phyloP scores from a whole-genome alignment of 2,329 filamentous ascomycete species.

The Magnaporthales sp. region DNA sequence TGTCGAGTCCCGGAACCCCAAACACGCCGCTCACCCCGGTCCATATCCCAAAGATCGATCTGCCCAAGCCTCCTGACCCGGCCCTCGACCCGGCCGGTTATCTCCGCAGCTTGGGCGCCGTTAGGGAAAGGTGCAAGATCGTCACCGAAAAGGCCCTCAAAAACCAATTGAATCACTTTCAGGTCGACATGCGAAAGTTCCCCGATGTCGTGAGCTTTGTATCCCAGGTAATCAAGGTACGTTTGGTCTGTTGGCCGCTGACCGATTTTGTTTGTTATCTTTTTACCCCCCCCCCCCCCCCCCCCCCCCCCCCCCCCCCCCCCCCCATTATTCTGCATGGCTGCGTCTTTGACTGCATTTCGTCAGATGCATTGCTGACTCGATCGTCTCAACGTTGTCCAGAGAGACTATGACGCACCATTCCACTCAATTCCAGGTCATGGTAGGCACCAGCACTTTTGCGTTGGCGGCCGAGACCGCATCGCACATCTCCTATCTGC shows the following conservation, averaged over 20 bases:
- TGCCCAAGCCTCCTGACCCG: conserved; percentile 81
- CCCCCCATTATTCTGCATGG: neutral
- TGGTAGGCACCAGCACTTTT: conserved; percentile 76
- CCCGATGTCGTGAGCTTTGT: conserved; percentile 77
- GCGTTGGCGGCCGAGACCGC: conserved; percentile 67
- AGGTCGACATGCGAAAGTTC: conserved; percentile 81
- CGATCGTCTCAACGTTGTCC: neutral
- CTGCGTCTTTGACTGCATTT: neutral
- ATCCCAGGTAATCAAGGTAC: conserved; percentile 88
- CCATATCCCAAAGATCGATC: conserved; percentile 63
- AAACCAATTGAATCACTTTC: conserved; percentile 77
- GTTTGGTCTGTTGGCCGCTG: neutral
- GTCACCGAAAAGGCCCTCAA: conserved; percentile 68
- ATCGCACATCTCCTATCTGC: conserved; percentile 62
- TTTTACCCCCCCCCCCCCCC: too few species aligned
- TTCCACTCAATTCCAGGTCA: conserved; percentile 70
- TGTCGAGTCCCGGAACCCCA: conserved; percentile 32
- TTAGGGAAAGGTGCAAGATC: conserved; percentile 69
- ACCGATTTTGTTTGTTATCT: neutral
- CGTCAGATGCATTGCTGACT: neutral
- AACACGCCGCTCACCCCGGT: conserved; percentile 41
- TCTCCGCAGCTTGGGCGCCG: conserved; percentile 79
- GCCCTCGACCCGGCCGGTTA: conserved; percentile 82
- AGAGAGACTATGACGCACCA: conserved; percentile 48
- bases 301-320: neutral